Evolutionary conservation across 441 rosid genomes (phyloP).

Genomic region (Melastoma candidum): DNA sequence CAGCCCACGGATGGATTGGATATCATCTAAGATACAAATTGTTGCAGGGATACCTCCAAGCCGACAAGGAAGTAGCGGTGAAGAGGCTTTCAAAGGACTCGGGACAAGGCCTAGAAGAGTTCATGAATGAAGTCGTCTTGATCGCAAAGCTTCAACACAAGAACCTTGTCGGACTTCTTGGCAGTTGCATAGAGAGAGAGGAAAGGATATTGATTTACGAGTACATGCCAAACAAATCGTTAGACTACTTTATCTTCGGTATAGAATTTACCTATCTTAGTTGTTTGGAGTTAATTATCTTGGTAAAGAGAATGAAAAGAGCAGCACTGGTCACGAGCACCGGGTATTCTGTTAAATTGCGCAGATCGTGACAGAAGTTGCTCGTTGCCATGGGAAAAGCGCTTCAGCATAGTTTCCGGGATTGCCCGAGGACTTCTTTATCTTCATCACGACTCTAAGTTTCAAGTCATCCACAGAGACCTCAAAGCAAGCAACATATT

Average conservation of each 20-base stretch:
- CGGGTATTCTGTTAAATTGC: neutral
- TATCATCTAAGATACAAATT: neutral
- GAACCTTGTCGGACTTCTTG: constrained; percentile 39
- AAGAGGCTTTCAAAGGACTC: constrained; percentile 37
- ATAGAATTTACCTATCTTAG: no score
- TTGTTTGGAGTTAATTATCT: no score
- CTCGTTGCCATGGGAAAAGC: constrained; percentile 6
- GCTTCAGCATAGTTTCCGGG: neutral
- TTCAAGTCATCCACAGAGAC: neutral
- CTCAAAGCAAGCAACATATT: neutral
- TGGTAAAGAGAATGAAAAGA: neutral
- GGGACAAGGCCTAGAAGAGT: constrained; percentile 34
- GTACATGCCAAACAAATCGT: constrained; percentile 35
- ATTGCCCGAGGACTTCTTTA: neutral
- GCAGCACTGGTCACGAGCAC: no score
- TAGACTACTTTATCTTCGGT: constrained; percentile 35
- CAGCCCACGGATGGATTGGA: neutral
- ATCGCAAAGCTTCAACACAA: constrained; percentile 39
- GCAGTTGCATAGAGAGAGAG: constrained; percentile 29
- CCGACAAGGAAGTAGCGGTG: constrained; percentile 35
- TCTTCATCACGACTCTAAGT: neutral
- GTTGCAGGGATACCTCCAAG: constrained; percentile 16
- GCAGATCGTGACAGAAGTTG: constrained; percentile 19
- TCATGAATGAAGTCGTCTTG: constrained; percentile 20
- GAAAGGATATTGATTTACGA: constrained; percentile 37